Conservation (phyloP, 2,329 filamentous ascomycete genomes). For the Aspergillus awamori region DNA sequence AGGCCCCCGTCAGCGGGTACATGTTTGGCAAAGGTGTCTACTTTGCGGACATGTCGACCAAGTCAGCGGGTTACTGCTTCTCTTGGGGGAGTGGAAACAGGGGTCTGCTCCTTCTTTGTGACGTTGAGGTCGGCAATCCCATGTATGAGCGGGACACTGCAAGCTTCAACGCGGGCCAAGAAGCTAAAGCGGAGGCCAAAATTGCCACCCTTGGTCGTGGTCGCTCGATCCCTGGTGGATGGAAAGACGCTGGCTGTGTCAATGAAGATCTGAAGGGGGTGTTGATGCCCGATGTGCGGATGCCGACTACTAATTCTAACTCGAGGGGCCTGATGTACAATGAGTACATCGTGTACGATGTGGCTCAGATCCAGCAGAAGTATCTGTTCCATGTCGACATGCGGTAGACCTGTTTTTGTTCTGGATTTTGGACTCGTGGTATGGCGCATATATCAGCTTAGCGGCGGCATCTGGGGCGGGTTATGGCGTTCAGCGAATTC, state of each 20-base stretch:
- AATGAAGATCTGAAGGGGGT: constrained; percentile 68
- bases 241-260: constrained; percentile 74
- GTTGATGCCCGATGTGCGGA: constrained; percentile 56
- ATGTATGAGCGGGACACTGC: constrained; percentile 65
- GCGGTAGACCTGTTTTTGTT: constrained; percentile 18
- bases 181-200: constrained; percentile 62
- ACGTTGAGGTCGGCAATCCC: constrained; percentile 77
- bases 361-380: constrained; percentile 50
- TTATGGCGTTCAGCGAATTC: no score
- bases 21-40: constrained; percentile 94
- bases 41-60: constrained; percentile 80
- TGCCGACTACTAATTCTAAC: background rate
- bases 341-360: constrained; percentile 55
- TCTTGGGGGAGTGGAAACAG: constrained; percentile 64
- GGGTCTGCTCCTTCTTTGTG: constrained; percentile 78
- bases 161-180: constrained; percentile 65
- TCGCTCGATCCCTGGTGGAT: constrained; percentile 62
- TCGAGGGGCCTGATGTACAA: constrained; percentile 37
- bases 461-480: no score
- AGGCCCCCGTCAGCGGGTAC: constrained; percentile 77
- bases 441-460: no score
- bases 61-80: constrained; percentile 78
- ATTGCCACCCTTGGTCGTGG: constrained; percentile 74
- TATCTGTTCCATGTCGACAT: constrained; percentile 51
- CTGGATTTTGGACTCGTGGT: no score